Evolutionary conservation across 1,139 yeast genomes (phyloP), one percentile per base, ranked within the genome.

Genomic region (Casaregolazyma lundiana): DNA sequence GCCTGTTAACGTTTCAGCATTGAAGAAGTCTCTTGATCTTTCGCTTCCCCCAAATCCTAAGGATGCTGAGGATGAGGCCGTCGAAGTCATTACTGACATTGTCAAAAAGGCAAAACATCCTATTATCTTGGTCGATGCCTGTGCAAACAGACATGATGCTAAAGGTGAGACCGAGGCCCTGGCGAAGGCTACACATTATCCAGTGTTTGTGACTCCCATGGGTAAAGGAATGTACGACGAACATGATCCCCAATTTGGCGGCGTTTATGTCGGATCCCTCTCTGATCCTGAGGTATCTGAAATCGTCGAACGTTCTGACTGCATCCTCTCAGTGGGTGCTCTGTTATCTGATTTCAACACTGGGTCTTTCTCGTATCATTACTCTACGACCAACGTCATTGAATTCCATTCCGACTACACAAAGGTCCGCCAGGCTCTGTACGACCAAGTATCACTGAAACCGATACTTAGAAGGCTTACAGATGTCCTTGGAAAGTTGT

Each of bases 391-490:
- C 66, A 85, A 85, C 72, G 76, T 85, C 56, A 78, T 87, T 55
- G 95, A 87, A 71, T 83, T 87, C 78, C 95, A 87, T 69, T 84
- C 95, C n/a, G 90, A 85, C 70, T 77, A 82, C 73, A 80, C 84
- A 63, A 84, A 84, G 71, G 79, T 86, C 66, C 80, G 77, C 64
- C 78, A 72, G 58, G 95, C 95, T 46, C 74, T 80, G 29, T 87
- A 80, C 78, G 83, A 84, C 53, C 84, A 84, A 53, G 81, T 85
- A 48, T 83, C 80, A 66, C 85, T 87, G 94, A 80, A 84, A 67
- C 79, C 76, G 59, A 76, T 79, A 42, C 70, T 87, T 58, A 71
- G 70, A 52, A 73, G 71, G 52, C 71, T 82, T 55, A 66, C 54
- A n/a, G 40, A 44, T 18, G 32, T 37, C 7, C 44, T 55, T 11